These are phyloP conservation scores for Arthrobotrys pseudoclavata DNA, from an alignment of 2,329 filamentous ascomycete species.

Conservation along the genomic window DNA sequence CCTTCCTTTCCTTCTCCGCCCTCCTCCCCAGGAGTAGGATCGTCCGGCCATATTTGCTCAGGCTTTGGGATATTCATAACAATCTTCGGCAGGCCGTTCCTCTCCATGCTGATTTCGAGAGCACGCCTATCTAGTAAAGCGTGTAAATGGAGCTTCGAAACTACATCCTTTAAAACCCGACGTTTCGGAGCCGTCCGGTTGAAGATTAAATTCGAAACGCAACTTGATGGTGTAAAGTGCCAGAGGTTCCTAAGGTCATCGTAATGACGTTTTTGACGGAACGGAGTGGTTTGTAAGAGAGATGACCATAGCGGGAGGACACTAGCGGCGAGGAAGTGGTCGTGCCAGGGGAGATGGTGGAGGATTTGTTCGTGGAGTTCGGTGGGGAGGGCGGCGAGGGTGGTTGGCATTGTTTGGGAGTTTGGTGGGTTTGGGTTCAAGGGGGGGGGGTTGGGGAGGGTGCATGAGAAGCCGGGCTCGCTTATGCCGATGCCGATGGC, in stretches of 20 bases:
- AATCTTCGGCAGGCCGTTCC: slow-evolving; percentile 1
- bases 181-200: slow-evolving; percentile 20
- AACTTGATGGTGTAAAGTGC: slow-evolving; percentile 15
- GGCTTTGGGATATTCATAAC: slow-evolving; percentile 34
- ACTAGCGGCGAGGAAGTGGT: slow-evolving; percentile 39
- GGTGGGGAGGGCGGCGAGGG: slow-evolving; percentile 33
- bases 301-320: slow-evolving; percentile 34
- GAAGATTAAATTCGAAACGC: slow-evolving; percentile 16
- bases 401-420: slow-evolving; percentile 17
- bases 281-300: slow-evolving; percentile 17
- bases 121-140: slow-evolving; percentile 25
- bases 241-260: slow-evolving; percentile 32
- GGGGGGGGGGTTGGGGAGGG: slow-evolving; percentile 12
- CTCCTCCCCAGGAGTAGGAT: not conserved
- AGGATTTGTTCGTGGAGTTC: slow-evolving; percentile 49
- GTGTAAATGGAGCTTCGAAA: slow-evolving; percentile 17
- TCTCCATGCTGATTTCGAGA: slow-evolving; percentile 16
- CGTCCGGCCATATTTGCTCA: not conserved
- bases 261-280: slow-evolving; percentile 41
- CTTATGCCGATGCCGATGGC: slow-evolving; percentile 26
- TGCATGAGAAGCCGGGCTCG: slow-evolving; percentile 15
- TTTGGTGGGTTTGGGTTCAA: slow-evolving; percentile 6
- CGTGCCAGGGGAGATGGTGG: slow-evolving; percentile 44
- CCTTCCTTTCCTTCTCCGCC: not conserved
- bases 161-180: not conserved